Percentiles rank a stretch among this genome's conserved stretches.
Evolutionary conservation across 352 stramenopile genomes (phyloP).

Genomic region (Phytophthora sp.): DNA sequence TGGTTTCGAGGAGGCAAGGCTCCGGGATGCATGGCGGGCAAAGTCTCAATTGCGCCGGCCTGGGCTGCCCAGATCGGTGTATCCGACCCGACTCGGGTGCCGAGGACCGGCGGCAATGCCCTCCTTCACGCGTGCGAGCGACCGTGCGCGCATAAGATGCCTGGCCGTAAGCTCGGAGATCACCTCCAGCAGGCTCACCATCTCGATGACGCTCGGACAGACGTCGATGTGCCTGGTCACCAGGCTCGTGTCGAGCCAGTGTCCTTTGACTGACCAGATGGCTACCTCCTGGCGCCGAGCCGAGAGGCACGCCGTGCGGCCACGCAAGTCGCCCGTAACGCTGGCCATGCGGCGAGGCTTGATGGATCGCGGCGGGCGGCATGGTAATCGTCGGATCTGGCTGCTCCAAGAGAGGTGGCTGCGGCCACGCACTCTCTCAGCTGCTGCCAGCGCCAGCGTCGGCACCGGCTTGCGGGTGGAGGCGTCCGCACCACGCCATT

Average conservation of each 20-base stretch:
- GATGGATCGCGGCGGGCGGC: not conserved
- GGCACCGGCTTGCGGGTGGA: not conserved
- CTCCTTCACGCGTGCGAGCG: too few species aligned
- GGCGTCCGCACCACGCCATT: not conserved
- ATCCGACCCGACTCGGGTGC: not conserved
- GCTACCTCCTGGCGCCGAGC: constrained; percentile 7
- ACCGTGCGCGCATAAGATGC: not conserved
- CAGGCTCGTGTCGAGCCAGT: constrained; percentile 14
- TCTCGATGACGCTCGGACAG: not conserved
- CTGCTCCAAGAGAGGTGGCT: constrained; percentile 17
- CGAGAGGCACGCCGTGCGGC: constrained; percentile 5
- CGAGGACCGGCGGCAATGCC: not conserved
- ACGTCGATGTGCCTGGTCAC: constrained; percentile 2
- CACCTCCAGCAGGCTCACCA: constrained; percentile 5
- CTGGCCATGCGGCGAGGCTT: constrained; percentile 7
- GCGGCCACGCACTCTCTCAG: constrained; percentile 1
- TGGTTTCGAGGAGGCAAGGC: constrained; percentile 2
- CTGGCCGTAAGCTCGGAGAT: constrained; percentile 8
- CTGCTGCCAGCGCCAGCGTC: not conserved
- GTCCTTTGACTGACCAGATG: constrained; percentile 32
- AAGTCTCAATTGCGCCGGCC: constrained; percentile 5
- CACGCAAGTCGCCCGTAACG: constrained; percentile 14
- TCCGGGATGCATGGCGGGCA: constrained; percentile 2
- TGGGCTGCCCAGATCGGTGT: constrained; percentile 16
- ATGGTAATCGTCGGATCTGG: constrained; percentile 26